phyloP scores from a whole-genome alignment of 495 filamentous ascomycete species.

The Penicillium roqueforti region DNA sequence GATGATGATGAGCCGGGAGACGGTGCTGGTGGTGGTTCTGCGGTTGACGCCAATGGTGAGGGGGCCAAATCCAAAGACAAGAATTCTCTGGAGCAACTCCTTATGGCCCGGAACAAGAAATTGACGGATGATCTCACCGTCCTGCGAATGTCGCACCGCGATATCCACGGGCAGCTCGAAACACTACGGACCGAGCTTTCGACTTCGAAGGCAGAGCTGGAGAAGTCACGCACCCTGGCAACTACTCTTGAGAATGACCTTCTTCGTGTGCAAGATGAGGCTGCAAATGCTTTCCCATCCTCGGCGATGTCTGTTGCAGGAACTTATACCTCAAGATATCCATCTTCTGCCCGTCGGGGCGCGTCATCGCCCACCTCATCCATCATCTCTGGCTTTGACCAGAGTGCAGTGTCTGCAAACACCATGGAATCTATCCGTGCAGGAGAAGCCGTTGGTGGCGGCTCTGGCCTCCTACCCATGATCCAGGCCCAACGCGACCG shows the following conservation, averaged over 20 bases:
- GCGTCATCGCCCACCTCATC: slow-evolving; percentile 88
- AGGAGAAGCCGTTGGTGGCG: slow-evolving; percentile 72
- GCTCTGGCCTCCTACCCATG: slow-evolving; percentile 94
- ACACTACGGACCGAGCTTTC: slow-evolving; percentile 79
- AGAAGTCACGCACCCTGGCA: slow-evolving; percentile 78
- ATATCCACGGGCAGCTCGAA: slow-evolving; percentile 76
- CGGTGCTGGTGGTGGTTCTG: slow-evolving; percentile 27
- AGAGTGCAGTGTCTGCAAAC: slow-evolving; percentile 40
- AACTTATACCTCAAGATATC: slow-evolving; percentile 82
- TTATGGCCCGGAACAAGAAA: slow-evolving; percentile 93
- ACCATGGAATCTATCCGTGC: slow-evolving; percentile 57
- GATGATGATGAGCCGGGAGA: slow-evolving; percentile 73
- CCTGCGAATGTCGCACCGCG: slow-evolving; percentile 88
- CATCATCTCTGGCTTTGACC: slow-evolving; percentile 93
- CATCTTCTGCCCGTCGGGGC: slow-evolving; percentile 67
- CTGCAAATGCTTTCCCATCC: slow-evolving; percentile 75
- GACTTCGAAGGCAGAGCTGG: slow-evolving; percentile 77
- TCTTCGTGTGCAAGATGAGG: slow-evolving; percentile 77
- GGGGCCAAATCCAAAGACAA: slow-evolving; percentile 56
- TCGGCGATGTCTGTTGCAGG: slow-evolving; percentile 87
- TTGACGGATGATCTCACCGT: slow-evolving; percentile 89
- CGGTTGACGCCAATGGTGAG: slow-evolving; percentile 45
- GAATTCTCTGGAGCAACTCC: slow-evolving; percentile 83
- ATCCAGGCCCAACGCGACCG: slow-evolving; percentile 95
- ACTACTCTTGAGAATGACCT: slow-evolving; percentile 91